These are phyloP conservation scores for Lachancea quebecensis DNA, from an alignment of 805 yeast species.

Conservation along the genomic window DNA sequence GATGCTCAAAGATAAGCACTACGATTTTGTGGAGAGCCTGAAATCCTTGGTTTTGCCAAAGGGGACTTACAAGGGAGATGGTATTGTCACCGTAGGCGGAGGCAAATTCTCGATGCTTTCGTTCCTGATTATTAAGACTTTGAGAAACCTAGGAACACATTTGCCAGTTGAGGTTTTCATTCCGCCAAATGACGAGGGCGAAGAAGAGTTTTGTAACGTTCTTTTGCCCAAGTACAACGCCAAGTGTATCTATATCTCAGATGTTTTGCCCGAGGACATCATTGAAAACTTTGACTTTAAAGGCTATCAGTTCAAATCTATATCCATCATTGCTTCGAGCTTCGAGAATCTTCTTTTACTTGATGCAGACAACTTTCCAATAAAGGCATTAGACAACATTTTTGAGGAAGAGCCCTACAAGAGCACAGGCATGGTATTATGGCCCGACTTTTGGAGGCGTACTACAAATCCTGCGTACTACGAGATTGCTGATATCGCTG, in stretches of 20 bases:
- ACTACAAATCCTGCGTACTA: constrained; percentile 58
- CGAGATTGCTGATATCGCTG: constrained; percentile 41
- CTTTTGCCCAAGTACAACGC: constrained; percentile 62
- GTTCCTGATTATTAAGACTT: constrained; percentile 42
- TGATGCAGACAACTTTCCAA: constrained; percentile 67
- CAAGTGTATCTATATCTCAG: constrained; percentile 47
- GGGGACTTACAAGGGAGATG: constrained; percentile 37
- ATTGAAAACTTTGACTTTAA: constrained; percentile 38
- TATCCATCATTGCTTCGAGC: constrained; percentile 67
- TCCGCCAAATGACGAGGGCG: constrained; percentile 64
- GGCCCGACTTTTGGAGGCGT: constrained; percentile 77
- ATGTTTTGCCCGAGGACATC: constrained; percentile 43
- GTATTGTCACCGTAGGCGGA: constrained; percentile 72
- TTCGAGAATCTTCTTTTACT: constrained; percentile 68
- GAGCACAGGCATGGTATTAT: constrained; percentile 48
- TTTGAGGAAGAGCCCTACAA: constrained; percentile 40
- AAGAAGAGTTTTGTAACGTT: constrained; percentile 58
- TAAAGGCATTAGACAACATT: constrained; percentile 41
- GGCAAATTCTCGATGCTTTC: constrained; percentile 62
- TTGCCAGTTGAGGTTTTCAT: constrained; percentile 79
- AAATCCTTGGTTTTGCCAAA: constrained; percentile 6
- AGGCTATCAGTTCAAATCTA: constrained; percentile 61
- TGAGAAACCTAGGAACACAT: constrained; percentile 59
- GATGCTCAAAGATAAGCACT: constrained; percentile 13
- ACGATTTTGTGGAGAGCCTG: constrained; percentile 12